Evolutionary conservation across 331 rosid genomes (phyloP).

Genomic region (Quercus lobata): DNA sequence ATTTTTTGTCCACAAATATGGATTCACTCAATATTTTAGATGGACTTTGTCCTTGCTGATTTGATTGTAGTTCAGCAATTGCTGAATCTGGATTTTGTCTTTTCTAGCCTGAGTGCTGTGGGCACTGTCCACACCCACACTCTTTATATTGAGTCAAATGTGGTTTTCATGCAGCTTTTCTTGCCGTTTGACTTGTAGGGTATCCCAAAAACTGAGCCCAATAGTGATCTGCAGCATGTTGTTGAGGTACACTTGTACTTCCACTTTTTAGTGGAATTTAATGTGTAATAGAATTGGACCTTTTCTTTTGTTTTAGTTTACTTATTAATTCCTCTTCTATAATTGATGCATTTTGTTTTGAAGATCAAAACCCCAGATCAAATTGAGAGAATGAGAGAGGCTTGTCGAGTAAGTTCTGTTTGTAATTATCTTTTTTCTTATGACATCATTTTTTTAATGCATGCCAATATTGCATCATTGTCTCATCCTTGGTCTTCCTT

Average conservation of each 20-base stretch:
- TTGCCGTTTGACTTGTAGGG: conserved; percentile 47
- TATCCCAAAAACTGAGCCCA: conserved; percentile 73
- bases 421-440: neutral
- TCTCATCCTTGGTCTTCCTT: neutral
- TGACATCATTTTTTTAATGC: neutral
- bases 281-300: neutral
- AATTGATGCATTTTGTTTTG: conserved; percentile 21
- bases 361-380: conserved; percentile 76
- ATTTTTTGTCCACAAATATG: neutral
- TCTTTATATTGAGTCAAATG: neutral
- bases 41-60: neutral
- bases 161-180: neutral
- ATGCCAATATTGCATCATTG: neutral
- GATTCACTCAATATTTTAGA: neutral
- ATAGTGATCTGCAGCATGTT: no score
- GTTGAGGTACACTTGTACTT: conserved; percentile 58
- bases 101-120: neutral
- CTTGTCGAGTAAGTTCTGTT: conserved; percentile 57
- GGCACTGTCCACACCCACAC: neutral
- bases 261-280: neutral
- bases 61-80: conserved; percentile 2
- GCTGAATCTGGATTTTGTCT: conserved; percentile 11
- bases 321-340: neutral
- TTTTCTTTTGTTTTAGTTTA: neutral
- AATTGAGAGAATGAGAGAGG: conserved; percentile 83